These are phyloP conservation scores for Coemansia sp. DNA, from an alignment of 192 early-diverging fungal species.

Conservation along the genomic window DNA sequence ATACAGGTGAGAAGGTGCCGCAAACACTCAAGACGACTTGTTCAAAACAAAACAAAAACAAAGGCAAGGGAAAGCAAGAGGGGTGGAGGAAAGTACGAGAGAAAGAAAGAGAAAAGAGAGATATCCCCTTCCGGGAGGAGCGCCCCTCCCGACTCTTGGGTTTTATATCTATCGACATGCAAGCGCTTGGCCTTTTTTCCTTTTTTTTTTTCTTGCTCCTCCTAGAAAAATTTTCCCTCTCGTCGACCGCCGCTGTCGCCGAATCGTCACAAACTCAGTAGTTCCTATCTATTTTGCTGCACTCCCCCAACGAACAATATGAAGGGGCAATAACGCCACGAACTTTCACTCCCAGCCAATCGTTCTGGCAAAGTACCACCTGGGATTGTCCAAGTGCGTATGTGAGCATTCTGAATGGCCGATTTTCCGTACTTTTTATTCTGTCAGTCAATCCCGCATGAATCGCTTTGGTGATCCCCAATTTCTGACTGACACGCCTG, in stretches of 20 bases:
- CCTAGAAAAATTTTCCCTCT: background rate
- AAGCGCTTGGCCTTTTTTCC: background rate
- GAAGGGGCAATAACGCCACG: slow-evolving; percentile 20
- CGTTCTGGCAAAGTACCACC: slow-evolving; percentile 23
- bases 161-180: background rate
- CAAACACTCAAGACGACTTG: background rate
- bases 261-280: background rate
- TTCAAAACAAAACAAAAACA: background rate
- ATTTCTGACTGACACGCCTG: background rate
- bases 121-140: background rate
- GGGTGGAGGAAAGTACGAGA: slow-evolving; percentile 1
- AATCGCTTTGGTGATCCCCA: background rate
- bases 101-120: background rate
- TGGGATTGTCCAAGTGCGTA: slow-evolving; percentile 13
- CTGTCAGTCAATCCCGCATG: background rate
- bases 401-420: slow-evolving; percentile 14
- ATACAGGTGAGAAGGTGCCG: background rate
- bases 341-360: slow-evolving; percentile 18
- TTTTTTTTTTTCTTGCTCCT: background rate
- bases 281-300: background rate
- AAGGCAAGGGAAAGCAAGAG: background rate
- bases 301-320: slow-evolving; percentile 16
- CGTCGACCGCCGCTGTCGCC: background rate
- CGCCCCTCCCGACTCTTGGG: background rate
- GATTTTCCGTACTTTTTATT: background rate